Evolutionary conservation across 306 rosid genomes (phyloP).

Genomic region (Acmispon strigosus): DNA sequence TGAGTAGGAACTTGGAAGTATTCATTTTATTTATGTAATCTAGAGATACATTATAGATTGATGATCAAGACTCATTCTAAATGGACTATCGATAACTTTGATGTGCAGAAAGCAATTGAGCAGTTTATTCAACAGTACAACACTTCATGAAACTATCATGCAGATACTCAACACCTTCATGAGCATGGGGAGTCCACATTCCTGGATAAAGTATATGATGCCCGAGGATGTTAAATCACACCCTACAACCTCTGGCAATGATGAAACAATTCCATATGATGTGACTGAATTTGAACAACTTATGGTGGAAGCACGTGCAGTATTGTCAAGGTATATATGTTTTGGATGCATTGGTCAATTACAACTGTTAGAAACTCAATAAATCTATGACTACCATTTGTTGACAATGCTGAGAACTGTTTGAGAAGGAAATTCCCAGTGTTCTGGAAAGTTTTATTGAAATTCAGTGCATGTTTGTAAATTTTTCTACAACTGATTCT

Average conservation of each 20-base stretch:
- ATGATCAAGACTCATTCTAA: slow-evolving; percentile 12
- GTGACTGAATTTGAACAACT: slow-evolving; percentile 66
- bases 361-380: slow-evolving; percentile 1
- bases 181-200: slow-evolving; percentile 62
- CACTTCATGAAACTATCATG: slow-evolving; percentile 51
- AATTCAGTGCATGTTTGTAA: too few species aligned
- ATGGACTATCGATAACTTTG: slow-evolving; percentile 21
- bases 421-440: background rate
- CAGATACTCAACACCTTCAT: slow-evolving; percentile 63
- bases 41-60: slow-evolving; percentile 11
- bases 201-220: slow-evolving; percentile 79
- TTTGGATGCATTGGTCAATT: background rate
- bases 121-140: slow-evolving; percentile 47
- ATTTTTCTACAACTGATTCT: too few species aligned
- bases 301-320: slow-evolving; percentile 67
- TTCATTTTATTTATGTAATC: slow-evolving; percentile 5
- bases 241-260: slow-evolving; percentile 29
- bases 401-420: background rate
- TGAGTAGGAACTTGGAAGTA: background rate
- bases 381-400: background rate
- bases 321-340: slow-evolving; percentile 60
- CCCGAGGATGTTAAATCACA: slow-evolving; percentile 45
- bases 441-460: background rate
- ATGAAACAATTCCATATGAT: slow-evolving; percentile 28
- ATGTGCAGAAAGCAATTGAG: slow-evolving; percentile 73